Percentiles rank a stretch among this genome's conserved stretches.
phyloP scores from a whole-genome alignment of 2,329 filamentous ascomycete genomes.

The Trichoderma sp. region DNA sequence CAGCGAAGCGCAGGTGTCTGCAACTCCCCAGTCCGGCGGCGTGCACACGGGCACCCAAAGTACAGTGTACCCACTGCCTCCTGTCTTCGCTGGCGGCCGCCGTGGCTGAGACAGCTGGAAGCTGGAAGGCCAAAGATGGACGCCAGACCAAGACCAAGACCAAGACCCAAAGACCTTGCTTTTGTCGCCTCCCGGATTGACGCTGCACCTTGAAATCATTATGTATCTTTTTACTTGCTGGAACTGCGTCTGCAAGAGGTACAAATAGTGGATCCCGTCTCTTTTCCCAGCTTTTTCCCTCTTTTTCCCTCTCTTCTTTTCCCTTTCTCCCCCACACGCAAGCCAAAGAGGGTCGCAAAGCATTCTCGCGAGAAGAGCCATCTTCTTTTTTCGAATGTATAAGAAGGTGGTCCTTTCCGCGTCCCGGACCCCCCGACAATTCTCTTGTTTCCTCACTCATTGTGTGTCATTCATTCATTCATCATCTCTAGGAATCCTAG shows the following conservation, averaged over 20 bases:
- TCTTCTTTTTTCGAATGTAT: slow-evolving; percentile 45
- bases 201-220: slow-evolving; percentile 7
- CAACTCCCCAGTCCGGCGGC: not conserved
- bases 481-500: not conserved
- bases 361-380: slow-evolving; percentile 51
- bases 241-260: not conserved
- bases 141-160: no score
- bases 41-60: slow-evolving; percentile 3
- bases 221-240: not conserved
- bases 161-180: no score
- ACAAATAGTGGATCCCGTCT: slow-evolving; percentile 34
- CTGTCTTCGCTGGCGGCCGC: slow-evolving; percentile 7
- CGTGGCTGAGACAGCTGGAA: slow-evolving; percentile 26
- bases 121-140: not conserved
- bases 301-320: slow-evolving; percentile 48
- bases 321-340: slow-evolving; percentile 53
- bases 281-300: slow-evolving; percentile 40
- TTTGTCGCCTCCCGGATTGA: slow-evolving; percentile 1
- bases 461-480: slow-evolving; percentile 45
- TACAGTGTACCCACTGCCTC: slow-evolving; percentile 20
- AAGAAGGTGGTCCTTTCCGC: slow-evolving; percentile 51
- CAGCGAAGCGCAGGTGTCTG: slow-evolving; percentile 6
- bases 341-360: slow-evolving; percentile 63
- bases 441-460: slow-evolving; percentile 32
- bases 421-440: slow-evolving; percentile 56